phyloP scores from a whole-genome alignment of 1,139 yeast species.

The Zygosaccharomyces sapae region DNA sequence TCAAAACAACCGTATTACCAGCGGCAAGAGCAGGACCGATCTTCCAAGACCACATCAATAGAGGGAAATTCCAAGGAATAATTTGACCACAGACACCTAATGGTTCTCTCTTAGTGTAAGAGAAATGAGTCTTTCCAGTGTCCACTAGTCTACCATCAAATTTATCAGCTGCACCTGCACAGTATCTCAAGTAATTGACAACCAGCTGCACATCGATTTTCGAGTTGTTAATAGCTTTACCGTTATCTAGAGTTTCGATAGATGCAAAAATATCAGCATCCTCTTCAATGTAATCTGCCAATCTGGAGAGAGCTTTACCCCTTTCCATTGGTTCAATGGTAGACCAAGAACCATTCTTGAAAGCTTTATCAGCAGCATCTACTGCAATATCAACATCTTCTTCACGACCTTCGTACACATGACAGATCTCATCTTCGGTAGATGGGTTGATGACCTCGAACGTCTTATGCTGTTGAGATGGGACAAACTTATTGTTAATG shows the following conservation, averaged over 20 bases:
- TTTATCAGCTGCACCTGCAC: conserved; percentile 73
- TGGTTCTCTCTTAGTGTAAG: conserved; percentile 48
- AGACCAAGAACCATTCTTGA: conserved; percentile 39
- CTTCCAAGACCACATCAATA: conserved; percentile 61
- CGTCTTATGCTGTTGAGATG: conserved; percentile 39
- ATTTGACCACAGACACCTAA: conserved; percentile 63
- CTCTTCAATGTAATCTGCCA: conserved; percentile 55
- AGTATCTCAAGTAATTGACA: conserved; percentile 52
- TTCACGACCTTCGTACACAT: conserved; percentile 42
- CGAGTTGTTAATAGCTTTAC: conserved; percentile 55
- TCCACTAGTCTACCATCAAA: conserved; percentile 59
- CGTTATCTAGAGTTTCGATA: conserved; percentile 74
- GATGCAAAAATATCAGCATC: conserved; percentile 51
- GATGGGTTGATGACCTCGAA: conserved; percentile 45
- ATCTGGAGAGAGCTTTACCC: conserved; percentile 49
- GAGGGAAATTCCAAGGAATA: conserved; percentile 64
- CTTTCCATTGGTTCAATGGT: conserved; percentile 42
- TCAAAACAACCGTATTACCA: conserved; percentile 57
- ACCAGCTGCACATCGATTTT: conserved; percentile 54
- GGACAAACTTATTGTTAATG: conserved; percentile 43
- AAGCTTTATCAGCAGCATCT: conserved; percentile 42
- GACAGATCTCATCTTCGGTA: conserved; percentile 43
- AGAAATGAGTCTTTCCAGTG: conserved; percentile 49
- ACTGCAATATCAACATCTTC: conserved; percentile 46
- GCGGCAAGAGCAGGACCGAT: conserved; percentile 59